Conservation (phyloP, 441 rosid species). For the California macrophylla region DNA sequence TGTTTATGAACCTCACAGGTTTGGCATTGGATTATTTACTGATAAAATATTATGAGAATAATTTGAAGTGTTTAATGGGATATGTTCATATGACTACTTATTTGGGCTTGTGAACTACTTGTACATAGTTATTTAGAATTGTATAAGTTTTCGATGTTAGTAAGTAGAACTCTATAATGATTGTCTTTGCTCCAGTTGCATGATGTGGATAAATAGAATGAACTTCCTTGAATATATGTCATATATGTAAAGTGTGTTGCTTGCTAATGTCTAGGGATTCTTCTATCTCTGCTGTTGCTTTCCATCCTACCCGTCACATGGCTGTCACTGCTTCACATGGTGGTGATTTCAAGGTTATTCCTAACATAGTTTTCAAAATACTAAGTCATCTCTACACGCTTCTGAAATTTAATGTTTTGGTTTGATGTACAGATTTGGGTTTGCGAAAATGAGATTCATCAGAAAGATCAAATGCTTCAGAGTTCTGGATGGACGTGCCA, state of each 20-base stretch:
- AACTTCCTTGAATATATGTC: neutral
- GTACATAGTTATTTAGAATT: neutral
- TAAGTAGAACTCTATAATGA: neutral
- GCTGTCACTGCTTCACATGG: constrained; percentile 78
- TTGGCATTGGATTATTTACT: constrained; percentile 7
- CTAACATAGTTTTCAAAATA: neutral
- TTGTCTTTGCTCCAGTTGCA: neutral
- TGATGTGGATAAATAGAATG: neutral
- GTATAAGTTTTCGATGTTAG: neutral
- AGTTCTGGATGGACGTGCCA: constrained; percentile 77
- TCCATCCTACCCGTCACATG: constrained; percentile 64
- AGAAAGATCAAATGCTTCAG: constrained; percentile 29
- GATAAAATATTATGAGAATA: constrained; percentile 1
- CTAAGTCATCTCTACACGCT: neutral
- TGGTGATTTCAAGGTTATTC: constrained; percentile 87
- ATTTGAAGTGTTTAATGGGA: neutral
- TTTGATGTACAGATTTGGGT: constrained; percentile 55
- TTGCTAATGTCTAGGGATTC: constrained; percentile 53
- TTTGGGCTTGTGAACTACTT: neutral
- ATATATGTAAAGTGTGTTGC: neutral
- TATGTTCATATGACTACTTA: neutral
- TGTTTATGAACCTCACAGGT: constrained; percentile 94
- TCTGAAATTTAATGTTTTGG: constrained; percentile 9
- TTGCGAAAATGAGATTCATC: constrained; percentile 36
- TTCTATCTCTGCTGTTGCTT: constrained; percentile 55